A percentile compares a stretch with the other conserved stretches of the same genome.
Evolutionary conservation across 2,329 filamentous ascomycete species (phyloP).

Genomic region (Fusarium dlaminii): DNA sequence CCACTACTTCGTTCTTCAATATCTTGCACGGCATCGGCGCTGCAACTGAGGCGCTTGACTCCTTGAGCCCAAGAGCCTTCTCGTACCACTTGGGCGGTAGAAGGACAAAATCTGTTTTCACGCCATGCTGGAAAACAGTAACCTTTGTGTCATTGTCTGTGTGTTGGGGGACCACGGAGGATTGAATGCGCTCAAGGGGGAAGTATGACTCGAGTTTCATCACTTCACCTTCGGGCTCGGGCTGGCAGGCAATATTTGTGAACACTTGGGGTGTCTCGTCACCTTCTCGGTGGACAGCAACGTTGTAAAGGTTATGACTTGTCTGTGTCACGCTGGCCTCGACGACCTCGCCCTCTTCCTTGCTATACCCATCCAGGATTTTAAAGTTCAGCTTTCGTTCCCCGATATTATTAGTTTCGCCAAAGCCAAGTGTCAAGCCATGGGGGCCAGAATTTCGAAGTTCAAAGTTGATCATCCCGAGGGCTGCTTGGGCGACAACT

Average conservation of each 20-base stretch:
- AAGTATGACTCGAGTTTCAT: constrained; percentile 68
- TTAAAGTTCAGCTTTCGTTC: constrained; percentile 63
- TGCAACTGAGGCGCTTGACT: constrained; percentile 81
- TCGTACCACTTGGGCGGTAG: constrained; percentile 80
- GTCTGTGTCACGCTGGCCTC: constrained; percentile 61
- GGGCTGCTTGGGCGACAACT: constrained; percentile 85
- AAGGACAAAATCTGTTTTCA: constrained; percentile 67
- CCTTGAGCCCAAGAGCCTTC: constrained; percentile 85
- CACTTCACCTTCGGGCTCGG: constrained; percentile 42
- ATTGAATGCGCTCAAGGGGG: constrained; percentile 79
- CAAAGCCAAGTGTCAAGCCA: constrained; percentile 65
- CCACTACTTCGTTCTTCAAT: constrained; percentile 84
- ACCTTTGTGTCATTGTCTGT: constrained; percentile 67
- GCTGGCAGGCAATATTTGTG: constrained; percentile 56
- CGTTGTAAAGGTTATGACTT: constrained; percentile 57
- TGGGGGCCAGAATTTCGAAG: constrained; percentile 53
- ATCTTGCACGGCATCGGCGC: constrained; percentile 99
- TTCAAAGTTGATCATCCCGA: constrained; percentile 73
- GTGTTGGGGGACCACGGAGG: constrained; percentile 74
- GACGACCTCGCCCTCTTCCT: constrained; percentile 71
- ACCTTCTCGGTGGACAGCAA: constrained; percentile 55
- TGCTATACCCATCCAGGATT: constrained; percentile 68
- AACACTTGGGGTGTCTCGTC: constrained; percentile 53
- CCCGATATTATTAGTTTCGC: constrained; percentile 51
- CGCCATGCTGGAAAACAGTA: constrained; percentile 78